These are phyloP conservation scores for Ogataea zsoltii DNA, from an alignment of 805 yeast species.

Conservation along the genomic window DNA sequence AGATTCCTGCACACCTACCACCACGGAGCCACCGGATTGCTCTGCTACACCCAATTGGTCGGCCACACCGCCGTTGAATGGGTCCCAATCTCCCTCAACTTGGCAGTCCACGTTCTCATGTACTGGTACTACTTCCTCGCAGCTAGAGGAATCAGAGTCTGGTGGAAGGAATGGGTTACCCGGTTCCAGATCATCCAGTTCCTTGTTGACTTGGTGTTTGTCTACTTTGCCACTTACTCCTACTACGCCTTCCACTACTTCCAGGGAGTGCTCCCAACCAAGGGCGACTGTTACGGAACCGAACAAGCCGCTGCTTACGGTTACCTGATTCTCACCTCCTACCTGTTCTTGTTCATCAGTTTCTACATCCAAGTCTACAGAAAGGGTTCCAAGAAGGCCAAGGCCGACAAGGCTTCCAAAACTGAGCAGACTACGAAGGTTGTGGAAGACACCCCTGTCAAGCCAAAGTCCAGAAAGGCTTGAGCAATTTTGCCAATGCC, in stretches of 20 bases:
- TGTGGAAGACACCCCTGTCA: conserved; percentile 12
- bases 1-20: conserved; percentile 94
- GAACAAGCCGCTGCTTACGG: conserved; percentile 94
- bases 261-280: conserved; percentile 62
- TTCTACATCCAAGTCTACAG: conserved; percentile 89
- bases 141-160: conserved; percentile 89
- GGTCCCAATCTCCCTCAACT: conserved; percentile 89
- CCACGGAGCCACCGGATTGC: conserved; percentile 95
- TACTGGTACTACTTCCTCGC: conserved; percentile 95
- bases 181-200: conserved; percentile 94
- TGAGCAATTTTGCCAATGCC: conserved; percentile 5
- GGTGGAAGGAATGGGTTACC: conserved; percentile 99
- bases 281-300: conserved; percentile 87
- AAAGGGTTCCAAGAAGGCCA: conserved; percentile 37
- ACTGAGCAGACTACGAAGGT: conserved; percentile 19
- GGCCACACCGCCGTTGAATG: conserved; percentile 92
- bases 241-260: conserved; percentile 76
- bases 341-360: conserved; percentile 85
- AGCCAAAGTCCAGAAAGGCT: conserved; percentile 34
- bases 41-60: conserved; percentile 89
- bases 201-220: conserved; percentile 82
- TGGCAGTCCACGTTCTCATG: conserved; percentile 94
- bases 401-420: conserved; percentile 17
- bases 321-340: conserved; percentile 81
- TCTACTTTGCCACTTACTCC: conserved; percentile 92